Conservation (phyloP, 805 yeast genomes). For the Diddensiella santjacobensis region DNA sequence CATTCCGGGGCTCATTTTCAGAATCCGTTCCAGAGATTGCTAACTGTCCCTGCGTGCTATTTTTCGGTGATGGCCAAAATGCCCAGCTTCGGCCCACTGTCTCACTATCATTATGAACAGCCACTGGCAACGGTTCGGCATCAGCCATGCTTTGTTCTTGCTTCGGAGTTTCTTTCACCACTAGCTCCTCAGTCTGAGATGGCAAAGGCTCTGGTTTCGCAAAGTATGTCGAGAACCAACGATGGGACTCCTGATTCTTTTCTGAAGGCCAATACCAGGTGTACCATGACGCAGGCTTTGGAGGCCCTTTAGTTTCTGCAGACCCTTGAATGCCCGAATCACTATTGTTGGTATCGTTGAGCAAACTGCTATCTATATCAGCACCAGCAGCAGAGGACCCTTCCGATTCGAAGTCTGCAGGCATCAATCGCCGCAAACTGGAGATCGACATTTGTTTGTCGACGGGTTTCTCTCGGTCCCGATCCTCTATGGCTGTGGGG, state of each 20-base stretch:
- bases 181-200: not conserved
- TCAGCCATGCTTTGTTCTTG: not conserved
- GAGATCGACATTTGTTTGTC: not conserved
- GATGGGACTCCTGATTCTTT: not conserved
- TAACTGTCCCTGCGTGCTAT: constrained; percentile 23
- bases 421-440: not conserved
- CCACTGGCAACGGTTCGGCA: not conserved
- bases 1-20: constrained; percentile 28
- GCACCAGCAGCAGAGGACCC: not conserved
- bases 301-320: not conserved
- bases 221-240: constrained; percentile 11
- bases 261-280: constrained; percentile 5
- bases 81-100: constrained; percentile 31
- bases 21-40: constrained; percentile 33
- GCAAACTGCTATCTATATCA: not conserved
- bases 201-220: constrained; percentile 1
- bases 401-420: not conserved
- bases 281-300: not conserved
- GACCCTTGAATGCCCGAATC: not conserved
- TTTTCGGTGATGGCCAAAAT: constrained; percentile 29
- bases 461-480: not conserved
- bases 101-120: not conserved
- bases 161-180: not conserved
- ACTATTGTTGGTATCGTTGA: not conserved
- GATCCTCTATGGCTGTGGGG: not conserved